Evolutionary conservation across 176 grass and related monocot species (phyloP).

Genomic region (Triticum urartu): DNA sequence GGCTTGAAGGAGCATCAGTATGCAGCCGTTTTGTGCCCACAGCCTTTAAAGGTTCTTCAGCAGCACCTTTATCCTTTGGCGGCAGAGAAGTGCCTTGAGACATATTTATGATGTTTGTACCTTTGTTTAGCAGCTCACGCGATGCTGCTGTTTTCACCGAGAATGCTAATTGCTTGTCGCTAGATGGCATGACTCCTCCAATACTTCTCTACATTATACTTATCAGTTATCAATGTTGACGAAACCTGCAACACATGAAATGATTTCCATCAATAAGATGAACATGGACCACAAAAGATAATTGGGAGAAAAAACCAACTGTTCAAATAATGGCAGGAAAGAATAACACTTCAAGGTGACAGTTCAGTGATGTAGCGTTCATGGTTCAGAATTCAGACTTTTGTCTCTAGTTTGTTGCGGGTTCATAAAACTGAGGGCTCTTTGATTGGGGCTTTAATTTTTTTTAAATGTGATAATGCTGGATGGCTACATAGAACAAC

Average conservation of each 20-base stretch:
- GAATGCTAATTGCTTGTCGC: conserved; percentile 45
- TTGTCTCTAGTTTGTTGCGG: not conserved
- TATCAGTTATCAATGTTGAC: too few species aligned
- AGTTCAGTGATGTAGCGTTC: not conserved
- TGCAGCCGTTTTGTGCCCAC: conserved; percentile 40
- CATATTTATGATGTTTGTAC: conserved; percentile 38
- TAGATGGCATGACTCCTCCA: conserved; percentile 33
- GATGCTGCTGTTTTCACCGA: conserved; percentile 40
- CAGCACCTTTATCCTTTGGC: conserved; percentile 47
- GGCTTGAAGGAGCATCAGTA: conserved; percentile 48
- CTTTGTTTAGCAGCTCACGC: conserved; percentile 41
- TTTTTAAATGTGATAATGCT: not conserved
- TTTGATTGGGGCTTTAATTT: not conserved
- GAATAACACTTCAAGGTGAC: not conserved
- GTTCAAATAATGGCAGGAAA: not conserved
- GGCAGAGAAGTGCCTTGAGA: conserved; percentile 35
- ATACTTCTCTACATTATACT: conserved; percentile 12
- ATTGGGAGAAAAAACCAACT: not conserved
- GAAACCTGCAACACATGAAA: conserved; percentile 34
- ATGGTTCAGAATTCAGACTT: not conserved
- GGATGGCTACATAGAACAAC: not conserved
- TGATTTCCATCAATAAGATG: conserved; percentile 13
- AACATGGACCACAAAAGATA: conserved; percentile 12
- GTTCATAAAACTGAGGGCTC: not conserved
- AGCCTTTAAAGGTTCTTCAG: conserved; percentile 39